Percentiles rank a stretch among this genome's conserved stretches.
Evolutionary conservation across 306 rosid species (phyloP).

Genomic region (Quercus rubra): DNA sequence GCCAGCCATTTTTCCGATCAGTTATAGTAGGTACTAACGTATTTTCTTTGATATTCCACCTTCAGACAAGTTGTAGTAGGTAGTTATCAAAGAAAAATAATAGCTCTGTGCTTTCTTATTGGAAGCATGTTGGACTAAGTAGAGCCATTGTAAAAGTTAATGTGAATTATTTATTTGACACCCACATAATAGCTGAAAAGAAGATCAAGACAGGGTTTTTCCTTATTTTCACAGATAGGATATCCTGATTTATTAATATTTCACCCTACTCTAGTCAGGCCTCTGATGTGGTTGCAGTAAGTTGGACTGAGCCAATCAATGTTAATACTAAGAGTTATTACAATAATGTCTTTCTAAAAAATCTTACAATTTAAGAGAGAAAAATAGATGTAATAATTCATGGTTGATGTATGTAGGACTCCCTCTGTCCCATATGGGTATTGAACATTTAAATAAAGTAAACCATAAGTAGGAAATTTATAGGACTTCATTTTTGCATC

Average conservation of each 20-base stretch:
- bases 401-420: not conserved
- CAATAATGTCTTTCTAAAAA: not conserved
- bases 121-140: not conserved
- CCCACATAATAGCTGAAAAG: not conserved
- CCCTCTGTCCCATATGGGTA: no score
- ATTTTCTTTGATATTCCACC: not conserved
- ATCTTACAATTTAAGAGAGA: not conserved
- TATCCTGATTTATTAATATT: not conserved
- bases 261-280: no score
- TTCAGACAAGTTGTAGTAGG: not conserved
- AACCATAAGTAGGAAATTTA: no score
- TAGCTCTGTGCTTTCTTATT: not conserved
- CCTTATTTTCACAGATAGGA: not conserved
- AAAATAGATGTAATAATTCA: not conserved
- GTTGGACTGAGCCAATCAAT: no score
- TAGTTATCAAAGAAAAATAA: not conserved
- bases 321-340: no score
- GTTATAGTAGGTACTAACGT: not conserved
- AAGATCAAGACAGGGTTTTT: not conserved
- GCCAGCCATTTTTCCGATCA: not conserved
- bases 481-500: no score
- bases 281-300: no score
- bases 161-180: not conserved
- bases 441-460: not conserved
- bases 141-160: not conserved